Percentiles rank a stretch among this genome's conserved stretches.
Evolutionary conservation across 1,284 basidiomycete genomes (phyloP).

Genomic region (Stereum hirsutum): DNA sequence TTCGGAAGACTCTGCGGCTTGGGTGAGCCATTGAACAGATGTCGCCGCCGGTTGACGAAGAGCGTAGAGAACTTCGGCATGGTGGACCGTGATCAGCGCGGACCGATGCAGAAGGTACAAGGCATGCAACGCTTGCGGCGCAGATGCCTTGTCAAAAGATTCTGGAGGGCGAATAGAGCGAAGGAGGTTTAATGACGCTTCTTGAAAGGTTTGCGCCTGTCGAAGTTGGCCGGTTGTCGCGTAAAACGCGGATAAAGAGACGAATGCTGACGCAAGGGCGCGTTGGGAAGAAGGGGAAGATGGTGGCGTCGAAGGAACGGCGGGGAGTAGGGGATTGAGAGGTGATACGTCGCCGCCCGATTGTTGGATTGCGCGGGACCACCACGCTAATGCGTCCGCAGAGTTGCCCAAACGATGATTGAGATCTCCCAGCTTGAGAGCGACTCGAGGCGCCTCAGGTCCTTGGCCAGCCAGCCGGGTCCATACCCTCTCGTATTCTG

Average conservation of each 20-base stretch:
- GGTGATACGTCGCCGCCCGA: slow-evolving; percentile 18
- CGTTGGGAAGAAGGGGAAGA: slow-evolving; percentile 61
- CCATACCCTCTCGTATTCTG: slow-evolving; percentile 61
- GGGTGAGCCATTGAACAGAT: slow-evolving; percentile 48
- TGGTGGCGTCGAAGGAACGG: slow-evolving; percentile 35
- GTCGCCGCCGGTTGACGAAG: slow-evolving; percentile 30
- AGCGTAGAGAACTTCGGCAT: slow-evolving; percentile 67
- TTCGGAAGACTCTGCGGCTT: slow-evolving; percentile 61
- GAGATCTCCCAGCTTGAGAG: slow-evolving; percentile 60
- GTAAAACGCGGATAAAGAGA: slow-evolving; percentile 65
- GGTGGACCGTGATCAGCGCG: slow-evolving; percentile 65
- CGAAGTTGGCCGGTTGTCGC: slow-evolving; percentile 57
- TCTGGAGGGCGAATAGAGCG: slow-evolving; percentile 48
- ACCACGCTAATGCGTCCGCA: slow-evolving; percentile 55
- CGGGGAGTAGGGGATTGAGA: slow-evolving; percentile 12
- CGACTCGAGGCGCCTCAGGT: slow-evolving; percentile 42
- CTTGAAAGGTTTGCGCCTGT: slow-evolving; percentile 61
- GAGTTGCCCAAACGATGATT: slow-evolving; percentile 41
- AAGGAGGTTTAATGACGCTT: slow-evolving; percentile 59
- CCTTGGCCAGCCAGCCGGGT: slow-evolving; percentile 29
- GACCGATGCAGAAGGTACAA: slow-evolving; percentile 67
- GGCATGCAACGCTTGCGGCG: slow-evolving; percentile 55
- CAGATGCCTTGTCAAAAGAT: slow-evolving; percentile 30
- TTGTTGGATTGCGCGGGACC: slow-evolving; percentile 47
- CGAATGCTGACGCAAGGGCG: slow-evolving; percentile 53